Conservation (phyloP, 352 stramenopile species). For the Phytophthora kernoviae region DNA sequence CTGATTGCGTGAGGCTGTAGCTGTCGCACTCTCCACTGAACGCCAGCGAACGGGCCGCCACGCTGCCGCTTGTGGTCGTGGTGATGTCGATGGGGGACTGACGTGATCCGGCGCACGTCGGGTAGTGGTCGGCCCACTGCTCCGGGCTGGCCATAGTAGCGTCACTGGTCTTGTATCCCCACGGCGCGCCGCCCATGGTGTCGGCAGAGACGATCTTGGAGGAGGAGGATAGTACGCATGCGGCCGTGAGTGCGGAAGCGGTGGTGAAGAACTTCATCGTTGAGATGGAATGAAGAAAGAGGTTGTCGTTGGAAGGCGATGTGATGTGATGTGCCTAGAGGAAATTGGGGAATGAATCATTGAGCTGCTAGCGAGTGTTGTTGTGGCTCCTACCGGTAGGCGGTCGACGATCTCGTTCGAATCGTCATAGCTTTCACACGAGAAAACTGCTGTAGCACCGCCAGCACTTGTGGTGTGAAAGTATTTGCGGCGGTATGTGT, state of each 20-base stretch:
- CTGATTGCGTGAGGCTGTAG: conserved; percentile 29
- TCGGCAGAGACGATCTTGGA: conserved; percentile 3
- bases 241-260: conserved; percentile 5
- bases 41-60: conserved; percentile 15
- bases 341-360: too few species aligned
- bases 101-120: conserved; percentile 19
- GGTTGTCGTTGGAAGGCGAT: too few species aligned
- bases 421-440: too few species aligned
- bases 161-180: conserved; percentile 27
- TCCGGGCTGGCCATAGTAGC: conserved; percentile 16
- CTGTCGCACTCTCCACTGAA: conserved; percentile 29
- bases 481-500: too few species aligned
- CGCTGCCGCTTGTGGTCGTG: background rate
- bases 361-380: too few species aligned
- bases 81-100: conserved; percentile 47
- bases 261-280: conserved; percentile 18
- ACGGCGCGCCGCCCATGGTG: conserved; percentile 1
- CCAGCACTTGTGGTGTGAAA: too few species aligned
- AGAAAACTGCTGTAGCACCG: too few species aligned
- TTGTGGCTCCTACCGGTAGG: too few species aligned
- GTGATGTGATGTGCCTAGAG: too few species aligned
- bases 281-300: background rate
- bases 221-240: background rate
- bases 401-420: too few species aligned
- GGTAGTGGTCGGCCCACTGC: background rate